phyloP scores from a whole-genome alignment of 805 yeast species.

The Metschnikowia hibisci region DNA sequence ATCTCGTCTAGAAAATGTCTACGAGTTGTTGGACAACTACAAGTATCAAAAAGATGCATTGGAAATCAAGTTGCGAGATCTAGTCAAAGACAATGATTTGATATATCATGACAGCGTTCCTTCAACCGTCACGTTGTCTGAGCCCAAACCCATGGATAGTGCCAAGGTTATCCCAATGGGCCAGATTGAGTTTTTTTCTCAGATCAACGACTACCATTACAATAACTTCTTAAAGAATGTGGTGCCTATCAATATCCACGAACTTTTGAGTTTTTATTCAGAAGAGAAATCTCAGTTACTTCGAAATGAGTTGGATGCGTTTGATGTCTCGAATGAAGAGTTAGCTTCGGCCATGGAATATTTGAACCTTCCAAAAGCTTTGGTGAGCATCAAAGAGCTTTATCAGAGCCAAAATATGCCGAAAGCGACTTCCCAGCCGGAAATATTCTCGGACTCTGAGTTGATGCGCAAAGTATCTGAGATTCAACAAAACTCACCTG shows the following conservation, averaged over 20 bases:
- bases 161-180: slow-evolving; percentile 56
- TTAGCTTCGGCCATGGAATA: slow-evolving; percentile 75
- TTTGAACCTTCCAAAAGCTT: slow-evolving; percentile 66
- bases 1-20: slow-evolving; percentile 24
- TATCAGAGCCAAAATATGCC: slow-evolving; percentile 14
- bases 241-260: slow-evolving; percentile 83
- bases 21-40: slow-evolving; percentile 38
- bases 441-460: slow-evolving; percentile 7
- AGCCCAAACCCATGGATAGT: slow-evolving; percentile 65
- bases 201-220: slow-evolving; percentile 36
- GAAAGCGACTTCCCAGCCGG: neutral
- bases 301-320: slow-evolving; percentile 68
- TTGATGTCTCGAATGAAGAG: slow-evolving; percentile 77
- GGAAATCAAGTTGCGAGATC: slow-evolving; percentile 33
- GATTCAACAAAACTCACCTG: slow-evolving; percentile 23
- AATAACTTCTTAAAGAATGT: slow-evolving; percentile 68
- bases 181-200: slow-evolving; percentile 40
- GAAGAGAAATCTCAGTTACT: slow-evolving; percentile 81
- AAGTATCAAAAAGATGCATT: slow-evolving; percentile 41
- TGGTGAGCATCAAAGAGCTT: slow-evolving; percentile 51
- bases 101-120: slow-evolving; percentile 83
- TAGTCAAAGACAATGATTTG: slow-evolving; percentile 83
- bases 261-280: slow-evolving; percentile 79
- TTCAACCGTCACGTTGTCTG: slow-evolving; percentile 52
- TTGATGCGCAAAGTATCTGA: slow-evolving; percentile 17